A percentile compares a stretch with the other conserved stretches of the same genome.
Conservation (phyloP, 805 yeast species). For the Teunomyces atbi region DNA sequence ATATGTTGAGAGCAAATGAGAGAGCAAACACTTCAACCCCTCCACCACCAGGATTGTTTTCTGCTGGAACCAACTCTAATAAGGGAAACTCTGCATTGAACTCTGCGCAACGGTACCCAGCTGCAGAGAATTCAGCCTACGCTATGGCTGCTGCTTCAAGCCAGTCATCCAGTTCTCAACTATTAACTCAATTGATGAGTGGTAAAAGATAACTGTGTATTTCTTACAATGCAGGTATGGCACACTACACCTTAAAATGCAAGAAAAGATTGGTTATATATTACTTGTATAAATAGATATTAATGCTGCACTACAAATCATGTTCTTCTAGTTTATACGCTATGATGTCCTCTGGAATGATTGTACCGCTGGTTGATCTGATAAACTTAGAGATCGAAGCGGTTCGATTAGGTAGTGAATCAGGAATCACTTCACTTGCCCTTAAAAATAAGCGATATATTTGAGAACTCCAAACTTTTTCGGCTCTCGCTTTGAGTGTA, state of each 20-base stretch:
- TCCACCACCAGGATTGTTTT: conserved; percentile 73
- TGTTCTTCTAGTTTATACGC: background rate
- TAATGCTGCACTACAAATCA: background rate
- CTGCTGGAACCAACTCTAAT: conserved; percentile 17
- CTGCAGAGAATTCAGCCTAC: conserved; percentile 9
- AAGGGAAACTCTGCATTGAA: conserved; percentile 9
- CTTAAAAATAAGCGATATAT: background rate
- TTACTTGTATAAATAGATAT: background rate
- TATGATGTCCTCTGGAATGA: background rate
- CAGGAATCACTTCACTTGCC: background rate
- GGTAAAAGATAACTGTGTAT: conserved; percentile 52
- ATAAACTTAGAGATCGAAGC: background rate
- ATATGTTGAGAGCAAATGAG: conserved; percentile 30
- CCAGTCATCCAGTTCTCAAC: conserved; percentile 67
- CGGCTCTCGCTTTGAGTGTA: too few species aligned
- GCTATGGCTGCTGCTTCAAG: conserved; percentile 14
- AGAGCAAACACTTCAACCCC: conserved; percentile 50
- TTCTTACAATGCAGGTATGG: background rate
- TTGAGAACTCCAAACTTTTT: background rate
- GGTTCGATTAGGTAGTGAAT: background rate
- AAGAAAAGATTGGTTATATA: background rate
- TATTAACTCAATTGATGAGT: conserved; percentile 79
- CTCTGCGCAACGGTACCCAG: conserved; percentile 2
- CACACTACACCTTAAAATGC: too few species aligned
- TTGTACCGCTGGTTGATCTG: background rate